Conservation (phyloP, 305 asterid genomes). For the Ajuga reptans region DNA sequence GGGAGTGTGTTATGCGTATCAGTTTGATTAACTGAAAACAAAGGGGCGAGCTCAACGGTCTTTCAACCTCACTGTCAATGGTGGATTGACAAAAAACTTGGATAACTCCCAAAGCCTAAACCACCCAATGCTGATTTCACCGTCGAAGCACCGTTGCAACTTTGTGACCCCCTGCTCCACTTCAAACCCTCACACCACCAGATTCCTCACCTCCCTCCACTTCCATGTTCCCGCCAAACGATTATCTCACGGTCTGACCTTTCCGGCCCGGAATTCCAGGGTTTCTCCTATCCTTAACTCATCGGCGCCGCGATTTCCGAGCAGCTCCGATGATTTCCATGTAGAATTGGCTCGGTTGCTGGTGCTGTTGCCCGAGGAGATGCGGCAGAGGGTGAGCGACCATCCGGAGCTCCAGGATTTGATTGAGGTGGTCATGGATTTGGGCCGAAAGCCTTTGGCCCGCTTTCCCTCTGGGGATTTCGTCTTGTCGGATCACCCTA, state of each 20-base stretch:
- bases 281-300: slow-evolving; percentile 22
- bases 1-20: no score
- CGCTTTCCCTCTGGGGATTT: slow-evolving; percentile 84
- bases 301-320: slow-evolving; percentile 17
- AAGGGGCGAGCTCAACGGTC: neutral
- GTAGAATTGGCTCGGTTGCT: slow-evolving; percentile 64
- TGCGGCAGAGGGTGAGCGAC: slow-evolving; percentile 60
- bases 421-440: slow-evolving; percentile 91
- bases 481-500: slow-evolving; percentile 55
- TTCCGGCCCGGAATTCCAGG: slow-evolving; percentile 17
- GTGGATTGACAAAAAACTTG: no score
- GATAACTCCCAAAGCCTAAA: slow-evolving; percentile 20
- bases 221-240: slow-evolving; percentile 4
- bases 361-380: slow-evolving; percentile 69
- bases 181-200: slow-evolving; percentile 18
- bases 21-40: no score
- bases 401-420: slow-evolving; percentile 61
- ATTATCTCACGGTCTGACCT: slow-evolving; percentile 11
- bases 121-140: slow-evolving; percentile 31
- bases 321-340: slow-evolving; percentile 43
- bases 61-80: neutral
- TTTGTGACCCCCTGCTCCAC: slow-evolving; percentile 28
- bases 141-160: slow-evolving; percentile 58
- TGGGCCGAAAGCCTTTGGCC: slow-evolving; percentile 87
- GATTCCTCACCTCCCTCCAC: neutral